Percentiles rank a stretch among this genome's conserved stretches.
phyloP scores from a whole-genome alignment of 495 filamentous ascomycete species.

The Penicillium herquei region DNA sequence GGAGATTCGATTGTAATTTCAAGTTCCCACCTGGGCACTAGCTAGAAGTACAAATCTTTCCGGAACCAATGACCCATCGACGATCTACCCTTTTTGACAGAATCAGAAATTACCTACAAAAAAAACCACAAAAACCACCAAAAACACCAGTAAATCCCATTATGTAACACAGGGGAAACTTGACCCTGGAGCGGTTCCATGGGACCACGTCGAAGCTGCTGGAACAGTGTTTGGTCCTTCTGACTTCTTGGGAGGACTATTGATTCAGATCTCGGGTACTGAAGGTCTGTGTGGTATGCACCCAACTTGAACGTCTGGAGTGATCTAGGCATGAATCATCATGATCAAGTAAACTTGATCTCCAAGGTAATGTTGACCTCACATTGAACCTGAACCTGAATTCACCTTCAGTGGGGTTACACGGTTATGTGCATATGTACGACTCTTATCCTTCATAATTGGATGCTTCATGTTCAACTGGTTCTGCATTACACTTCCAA shows the following conservation, averaged over 20 bases:
- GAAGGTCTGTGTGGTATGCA: slow-evolving; percentile 3
- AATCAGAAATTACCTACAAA: too few relatives aligned
- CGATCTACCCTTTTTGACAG: background rate
- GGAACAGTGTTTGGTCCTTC: slow-evolving; percentile 10
- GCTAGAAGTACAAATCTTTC: slow-evolving; percentile 6
- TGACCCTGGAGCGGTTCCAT: slow-evolving; percentile 9
- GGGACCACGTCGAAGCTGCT: slow-evolving; percentile 18
- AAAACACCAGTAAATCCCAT: slow-evolving; percentile 19
- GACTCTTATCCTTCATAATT: background rate
- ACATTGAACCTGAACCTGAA: background rate
- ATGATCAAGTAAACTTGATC: too few relatives aligned
- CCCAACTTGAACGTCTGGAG: too few relatives aligned
- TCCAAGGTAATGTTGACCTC: background rate
- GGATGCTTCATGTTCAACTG: background rate
- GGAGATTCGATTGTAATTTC: slow-evolving; percentile 3
- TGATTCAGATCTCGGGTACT: background rate
- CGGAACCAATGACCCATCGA: slow-evolving; percentile 11
- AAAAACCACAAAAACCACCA: too few relatives aligned
- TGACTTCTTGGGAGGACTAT: background rate
- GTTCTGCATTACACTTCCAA: too few relatives aligned
- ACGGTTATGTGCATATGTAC: background rate
- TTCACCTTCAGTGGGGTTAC: background rate
- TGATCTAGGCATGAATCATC: too few relatives aligned
- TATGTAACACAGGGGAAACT: slow-evolving; percentile 23
- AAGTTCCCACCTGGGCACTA: too few relatives aligned